A percentile compares a stretch with the other conserved stretches of the same genome.
These are phyloP conservation scores for Hemisphaericaspora lyxosophila DNA, from an alignment of 1,139 yeast species.

Conservation along the genomic window DNA sequence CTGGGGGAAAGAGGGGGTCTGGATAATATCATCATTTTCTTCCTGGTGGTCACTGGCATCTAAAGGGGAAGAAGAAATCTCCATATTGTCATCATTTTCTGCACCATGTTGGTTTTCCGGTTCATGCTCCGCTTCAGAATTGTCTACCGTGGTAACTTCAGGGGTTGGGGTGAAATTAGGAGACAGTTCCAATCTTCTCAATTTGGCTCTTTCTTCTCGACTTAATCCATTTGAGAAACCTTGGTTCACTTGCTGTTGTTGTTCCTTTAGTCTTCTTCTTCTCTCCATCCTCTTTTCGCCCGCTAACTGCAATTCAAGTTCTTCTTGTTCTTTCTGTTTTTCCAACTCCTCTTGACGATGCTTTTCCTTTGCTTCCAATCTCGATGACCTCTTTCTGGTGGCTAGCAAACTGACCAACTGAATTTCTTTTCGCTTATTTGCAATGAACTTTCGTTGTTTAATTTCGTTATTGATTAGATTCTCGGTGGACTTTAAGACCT, in stretches of 20 bases:
- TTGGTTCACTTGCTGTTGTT: conserved; percentile 3
- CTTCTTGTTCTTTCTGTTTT: conserved; percentile 32
- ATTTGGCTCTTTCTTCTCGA: conserved; percentile 45
- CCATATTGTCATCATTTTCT: too few species aligned
- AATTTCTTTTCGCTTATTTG: conserved; percentile 46
- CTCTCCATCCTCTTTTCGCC: conserved; percentile 41
- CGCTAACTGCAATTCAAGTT: conserved; percentile 30
- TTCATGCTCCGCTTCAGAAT: conserved; percentile 3
- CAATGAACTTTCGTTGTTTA: conserved; percentile 41
- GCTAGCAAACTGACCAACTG: conserved; percentile 49
- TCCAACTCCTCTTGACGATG: conserved; percentile 40
- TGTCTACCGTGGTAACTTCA: conserved; percentile 6
- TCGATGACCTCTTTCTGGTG: conserved; percentile 49
- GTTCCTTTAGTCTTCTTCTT: conserved; percentile 26
- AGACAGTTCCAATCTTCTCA: conserved; percentile 23
- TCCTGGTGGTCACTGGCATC: too few species aligned
- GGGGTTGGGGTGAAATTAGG: conserved; percentile 10
- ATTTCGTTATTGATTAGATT: conserved; percentile 27
- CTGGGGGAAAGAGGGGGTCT: too few species aligned
- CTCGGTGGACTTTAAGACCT: conserved; percentile 24
- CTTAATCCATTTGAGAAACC: conserved; percentile 29
- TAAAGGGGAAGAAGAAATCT: too few species aligned
- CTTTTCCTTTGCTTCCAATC: conserved; percentile 52
- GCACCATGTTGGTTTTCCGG: background rate
- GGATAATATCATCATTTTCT: too few species aligned